A percentile compares a stretch with the other conserved stretches of the same genome.
Conservation (phyloP, 306 rosid species). For the Vigna nakashimae region DNA sequence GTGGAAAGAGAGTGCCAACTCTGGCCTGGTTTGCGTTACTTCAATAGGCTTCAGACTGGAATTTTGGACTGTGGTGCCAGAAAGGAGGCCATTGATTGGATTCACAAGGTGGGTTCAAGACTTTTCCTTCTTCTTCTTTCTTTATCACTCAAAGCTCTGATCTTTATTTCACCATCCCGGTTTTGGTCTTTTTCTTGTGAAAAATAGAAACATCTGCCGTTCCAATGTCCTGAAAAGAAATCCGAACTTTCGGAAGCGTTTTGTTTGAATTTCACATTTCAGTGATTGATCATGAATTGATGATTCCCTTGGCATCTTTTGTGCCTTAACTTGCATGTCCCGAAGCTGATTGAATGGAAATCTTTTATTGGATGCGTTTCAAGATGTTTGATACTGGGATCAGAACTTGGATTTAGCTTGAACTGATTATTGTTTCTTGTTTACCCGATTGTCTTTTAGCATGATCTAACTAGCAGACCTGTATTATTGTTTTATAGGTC, state of each 20-base stretch:
- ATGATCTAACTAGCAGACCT: conserved; percentile 13
- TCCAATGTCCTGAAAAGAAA: conserved; percentile 36
- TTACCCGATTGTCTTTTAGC: conserved; percentile 30
- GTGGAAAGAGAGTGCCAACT: conserved; percentile 70
- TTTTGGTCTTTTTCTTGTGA: conserved; percentile 20
- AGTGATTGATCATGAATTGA: conserved; percentile 38
- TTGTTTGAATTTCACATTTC: conserved; percentile 35
- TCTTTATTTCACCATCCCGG: conserved; percentile 20
- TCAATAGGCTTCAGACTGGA: conserved; percentile 63
- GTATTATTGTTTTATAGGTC: conserved; percentile 58
- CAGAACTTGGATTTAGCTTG: conserved; percentile 8
- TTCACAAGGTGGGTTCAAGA: conserved; percentile 69
- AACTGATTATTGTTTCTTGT: conserved; percentile 3
- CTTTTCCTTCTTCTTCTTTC: conserved; percentile 38
- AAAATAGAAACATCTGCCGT: conserved; percentile 6
- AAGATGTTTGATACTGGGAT: conserved; percentile 13
- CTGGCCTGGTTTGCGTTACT: conserved; percentile 63
- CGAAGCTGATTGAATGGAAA: conserved; percentile 28
- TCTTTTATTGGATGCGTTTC: conserved; percentile 3
- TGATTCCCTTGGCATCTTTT: conserved; percentile 23
- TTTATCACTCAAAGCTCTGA: conserved; percentile 24
- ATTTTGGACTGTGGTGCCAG: conserved; percentile 77
- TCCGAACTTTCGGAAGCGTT: conserved; percentile 3
- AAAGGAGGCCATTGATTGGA: conserved; percentile 86
- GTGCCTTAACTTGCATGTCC: conserved; percentile 20